phyloP scores from a whole-genome alignment of 768 basidiomycete genomes.

The Tulasnella sp. region DNA sequence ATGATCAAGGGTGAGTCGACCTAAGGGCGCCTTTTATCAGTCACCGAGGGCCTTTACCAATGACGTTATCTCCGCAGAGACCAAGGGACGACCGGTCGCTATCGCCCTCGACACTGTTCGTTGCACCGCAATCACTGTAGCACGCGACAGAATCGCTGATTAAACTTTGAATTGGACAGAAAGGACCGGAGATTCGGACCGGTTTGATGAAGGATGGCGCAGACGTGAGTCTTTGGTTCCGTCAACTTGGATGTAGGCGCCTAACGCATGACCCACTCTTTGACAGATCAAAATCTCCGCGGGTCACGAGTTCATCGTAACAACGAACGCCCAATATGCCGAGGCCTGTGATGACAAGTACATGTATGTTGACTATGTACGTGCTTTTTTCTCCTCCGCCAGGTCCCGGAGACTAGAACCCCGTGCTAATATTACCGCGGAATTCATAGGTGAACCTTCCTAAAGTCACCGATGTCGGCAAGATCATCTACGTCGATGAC shows the following conservation, averaged over 20 bases:
- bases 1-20: conserved; percentile 64
- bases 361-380: conserved; percentile 91
- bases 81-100: conserved; percentile 82
- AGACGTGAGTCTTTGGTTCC: conserved; percentile 59
- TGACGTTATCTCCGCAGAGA: conserved; percentile 35
- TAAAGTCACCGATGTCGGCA: conserved; percentile 95
- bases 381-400: conserved; percentile 37
- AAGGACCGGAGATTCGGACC: conserved; percentile 99
- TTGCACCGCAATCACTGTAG: conserved; percentile 28
- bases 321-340: conserved; percentile 76
- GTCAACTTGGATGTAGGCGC: conserved; percentile 11
- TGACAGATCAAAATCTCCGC: conserved; percentile 72
- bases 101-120: conserved; percentile 95
- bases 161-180: conserved; percentile 48
- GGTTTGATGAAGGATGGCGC: conserved; percentile 81
- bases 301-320: conserved; percentile 90
- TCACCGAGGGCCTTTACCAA: conserved; percentile 7
- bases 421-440: conserved; percentile 4
- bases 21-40: conserved; percentile 2
- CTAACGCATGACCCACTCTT: conserved; percentile 20
- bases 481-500: conserved; percentile 96
- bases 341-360: conserved; percentile 77
- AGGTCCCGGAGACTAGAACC: background rate
- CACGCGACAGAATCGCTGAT: conserved; percentile 2
- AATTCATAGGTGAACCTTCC: conserved; percentile 70